Evolutionary conservation across 225 moss, liverwort and hornwort species (phyloP).

Genomic region (Thuidium tamariscinum): DNA sequence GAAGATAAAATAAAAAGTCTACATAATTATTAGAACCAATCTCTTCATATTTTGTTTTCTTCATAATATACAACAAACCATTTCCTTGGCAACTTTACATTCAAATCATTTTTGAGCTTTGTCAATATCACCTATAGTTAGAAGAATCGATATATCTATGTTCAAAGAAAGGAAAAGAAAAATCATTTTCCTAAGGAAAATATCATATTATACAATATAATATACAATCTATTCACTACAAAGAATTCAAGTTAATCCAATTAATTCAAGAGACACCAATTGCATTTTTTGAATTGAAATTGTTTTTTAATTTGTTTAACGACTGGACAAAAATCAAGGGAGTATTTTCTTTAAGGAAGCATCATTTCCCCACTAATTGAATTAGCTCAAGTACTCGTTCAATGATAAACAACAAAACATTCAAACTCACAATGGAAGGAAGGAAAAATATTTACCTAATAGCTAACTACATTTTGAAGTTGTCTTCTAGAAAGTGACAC

Average conservation of each 20-base stretch:
- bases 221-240: not conserved
- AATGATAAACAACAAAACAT: not conserved
- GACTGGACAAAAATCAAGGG: fast-evolving
- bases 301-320: not conserved
- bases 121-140: not conserved
- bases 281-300: not conserved
- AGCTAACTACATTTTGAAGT: not conserved
- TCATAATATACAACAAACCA: not conserved
- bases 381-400: not conserved
- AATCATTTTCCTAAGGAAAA: no score
- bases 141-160: not conserved
- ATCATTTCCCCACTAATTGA: no score
- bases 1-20: not conserved
- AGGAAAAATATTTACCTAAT: no score
- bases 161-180: not conserved
- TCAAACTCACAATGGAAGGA: fast-evolving
- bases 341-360: fast-evolving
- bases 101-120: not conserved
- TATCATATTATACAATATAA: not conserved
- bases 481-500: not conserved
- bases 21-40: not conserved
- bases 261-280: not conserved
- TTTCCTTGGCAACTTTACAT: not conserved
- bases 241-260: not conserved
- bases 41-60: not conserved